A percentile compares a stretch with the other conserved stretches of the same genome.
These are phyloP conservation scores for Aspergillus leporis DNA, from an alignment of 495 filamentous ascomycete species.

Conservation along the genomic window DNA sequence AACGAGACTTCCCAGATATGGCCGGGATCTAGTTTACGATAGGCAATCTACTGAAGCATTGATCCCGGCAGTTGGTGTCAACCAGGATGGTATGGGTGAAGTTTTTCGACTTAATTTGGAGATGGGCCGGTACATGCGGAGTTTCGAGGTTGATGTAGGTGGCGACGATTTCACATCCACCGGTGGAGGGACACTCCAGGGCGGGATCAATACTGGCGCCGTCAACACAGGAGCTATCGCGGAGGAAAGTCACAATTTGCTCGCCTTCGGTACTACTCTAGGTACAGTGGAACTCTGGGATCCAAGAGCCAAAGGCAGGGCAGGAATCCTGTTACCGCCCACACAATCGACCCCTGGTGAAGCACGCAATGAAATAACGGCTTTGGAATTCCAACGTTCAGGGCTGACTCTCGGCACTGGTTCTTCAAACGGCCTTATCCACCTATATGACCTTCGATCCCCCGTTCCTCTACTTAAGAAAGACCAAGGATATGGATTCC, in stretches of 20 bases:
- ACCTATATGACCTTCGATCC: slow-evolving; percentile 90
- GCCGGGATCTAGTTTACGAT: slow-evolving; percentile 84
- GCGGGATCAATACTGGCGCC: slow-evolving; percentile 74
- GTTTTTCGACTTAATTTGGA: slow-evolving; percentile 93
- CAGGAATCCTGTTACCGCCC: slow-evolving; percentile 67
- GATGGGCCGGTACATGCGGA: slow-evolving; percentile 83
- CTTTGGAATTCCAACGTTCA: slow-evolving; percentile 80
- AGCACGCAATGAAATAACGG: slow-evolving; percentile 75
- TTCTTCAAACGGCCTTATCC: slow-evolving; percentile 81
- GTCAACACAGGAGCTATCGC: slow-evolving; percentile 92
- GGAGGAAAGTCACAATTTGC: slow-evolving; percentile 84
- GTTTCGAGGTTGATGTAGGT: slow-evolving; percentile 79
- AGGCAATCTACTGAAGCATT: slow-evolving; percentile 83
- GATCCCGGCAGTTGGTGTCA: slow-evolving; percentile 84
- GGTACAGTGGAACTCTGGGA: slow-evolving; percentile 99
- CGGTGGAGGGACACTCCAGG: slow-evolving; percentile 71
- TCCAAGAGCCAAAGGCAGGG: slow-evolving; percentile 73
- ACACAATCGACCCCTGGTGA: slow-evolving; percentile 40
- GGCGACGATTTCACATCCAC: slow-evolving; percentile 69
- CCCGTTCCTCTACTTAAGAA: slow-evolving; percentile 82
- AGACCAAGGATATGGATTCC: slow-evolving; percentile 95
- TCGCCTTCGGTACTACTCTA: slow-evolving; percentile 91
- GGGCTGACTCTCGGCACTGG: slow-evolving; percentile 89
- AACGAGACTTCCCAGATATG: slow-evolving; percentile 86
- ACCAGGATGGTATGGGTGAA: slow-evolving; percentile 79